Base-by-base conservation (phyloP, 345 rosid genomes). In the Sisymbrium altissimum region DNA sequence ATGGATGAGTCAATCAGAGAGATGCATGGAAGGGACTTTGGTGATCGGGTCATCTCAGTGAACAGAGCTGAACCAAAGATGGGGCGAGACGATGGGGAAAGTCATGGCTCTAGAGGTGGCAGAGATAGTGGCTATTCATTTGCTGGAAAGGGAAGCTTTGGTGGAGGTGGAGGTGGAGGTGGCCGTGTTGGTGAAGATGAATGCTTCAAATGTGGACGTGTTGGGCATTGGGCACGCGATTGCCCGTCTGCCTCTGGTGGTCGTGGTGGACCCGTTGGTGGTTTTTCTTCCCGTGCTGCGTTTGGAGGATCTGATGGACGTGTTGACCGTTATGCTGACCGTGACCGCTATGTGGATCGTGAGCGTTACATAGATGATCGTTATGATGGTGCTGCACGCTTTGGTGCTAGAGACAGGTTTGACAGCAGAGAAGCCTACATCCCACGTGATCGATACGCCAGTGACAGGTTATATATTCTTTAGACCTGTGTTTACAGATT, bases 181-280 rank as follows among this genome's bases (percentile, higher is more conserved):
- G 90, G 89, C 76, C 87, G 91, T 66, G 84, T 76, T 64, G 92
- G 78, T 25, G 91, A 85, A 70, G 99, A 96, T 78, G 97, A 90
- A 60, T 96, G 99, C 85, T 96, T 87, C 83, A 96, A 89, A 75
- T 96, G 99, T 75, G 97, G 99, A 62, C 89, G 93, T 44, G 73
- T 64, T 19, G 99, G 99, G 30, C 99, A 96, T 38, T 96, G 99
- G 99, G 99, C 99, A 19, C 88, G 99, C 43, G 97, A 92, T 71
- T 96, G 99, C 66, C 96, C 98, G 29, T 83, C 96, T 44, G 91
- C 85, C 83, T 87, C 83, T 81, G 87, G 97, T 78, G 91, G 86
- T 58, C 87, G 97, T 65, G 96, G 88, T 45, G 88, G 87, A 17
- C 81, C 78, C 53, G 89, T 83, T n/a, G 85, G 90, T 70, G 79